Conservation (phyloP, 2,329 filamentous ascomycete genomes). For the Scopulariopsis brevicaulis region DNA sequence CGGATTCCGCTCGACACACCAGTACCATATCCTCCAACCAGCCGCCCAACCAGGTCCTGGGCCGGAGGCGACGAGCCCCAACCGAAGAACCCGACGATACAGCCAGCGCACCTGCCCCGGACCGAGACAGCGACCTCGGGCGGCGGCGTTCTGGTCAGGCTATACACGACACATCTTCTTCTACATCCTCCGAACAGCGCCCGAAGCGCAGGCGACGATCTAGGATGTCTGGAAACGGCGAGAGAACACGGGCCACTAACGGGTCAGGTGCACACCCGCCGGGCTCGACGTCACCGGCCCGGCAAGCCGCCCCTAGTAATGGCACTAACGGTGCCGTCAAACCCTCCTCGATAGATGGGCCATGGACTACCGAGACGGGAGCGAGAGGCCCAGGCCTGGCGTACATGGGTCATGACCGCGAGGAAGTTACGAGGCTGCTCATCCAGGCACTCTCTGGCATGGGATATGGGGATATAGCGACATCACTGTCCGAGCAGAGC, state of each 20-base stretch:
- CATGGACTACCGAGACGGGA: conserved; percentile 11
- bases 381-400: neutral
- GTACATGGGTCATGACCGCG: conserved; percentile 80
- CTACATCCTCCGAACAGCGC: conserved; percentile 9
- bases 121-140: conserved; percentile 34
- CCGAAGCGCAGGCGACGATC: conserved; percentile 46
- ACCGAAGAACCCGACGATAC: conserved; percentile 23
- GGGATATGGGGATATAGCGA: conserved; percentile 71
- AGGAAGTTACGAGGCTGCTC: conserved; percentile 85
- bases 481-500: conserved; percentile 66
- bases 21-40: conserved; percentile 29
- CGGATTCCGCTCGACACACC: conserved; percentile 8
- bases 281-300: conserved; percentile 26
- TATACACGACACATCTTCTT: neutral
- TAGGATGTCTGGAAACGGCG: conserved; percentile 52
- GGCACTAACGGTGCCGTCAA: conserved; percentile 5
- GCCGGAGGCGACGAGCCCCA: conserved; percentile 32
- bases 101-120: conserved; percentile 28
- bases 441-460: conserved; percentile 86
- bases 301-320: neutral
- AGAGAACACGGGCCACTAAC: conserved; percentile 36
- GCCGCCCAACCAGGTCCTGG: conserved; percentile 29
- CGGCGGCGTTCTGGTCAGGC: neutral
- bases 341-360: conserved; percentile 8
- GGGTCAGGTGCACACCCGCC: conserved; percentile 43